A percentile compares a stretch with the other conserved stretches of the same genome.
phyloP scores from a whole-genome alignment of 495 filamentous ascomycete species.

The Rostrohypoxylon terebratum region DNA sequence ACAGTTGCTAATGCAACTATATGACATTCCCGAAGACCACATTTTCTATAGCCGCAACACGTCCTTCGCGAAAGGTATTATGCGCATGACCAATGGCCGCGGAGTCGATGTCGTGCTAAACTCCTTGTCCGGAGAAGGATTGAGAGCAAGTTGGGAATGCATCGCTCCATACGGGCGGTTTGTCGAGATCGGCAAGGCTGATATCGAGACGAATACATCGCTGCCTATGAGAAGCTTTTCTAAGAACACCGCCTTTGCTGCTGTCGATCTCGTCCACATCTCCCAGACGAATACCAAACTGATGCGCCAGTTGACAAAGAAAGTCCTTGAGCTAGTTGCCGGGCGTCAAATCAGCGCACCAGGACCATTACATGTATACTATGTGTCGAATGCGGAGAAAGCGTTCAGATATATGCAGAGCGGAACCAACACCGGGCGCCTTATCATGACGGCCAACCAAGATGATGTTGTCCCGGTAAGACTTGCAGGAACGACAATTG shows the following conservation, averaged over 20 bases:
- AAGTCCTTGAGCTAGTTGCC: slow-evolving; percentile 10
- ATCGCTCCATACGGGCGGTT: slow-evolving; percentile 60
- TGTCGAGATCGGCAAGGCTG: slow-evolving; percentile 55
- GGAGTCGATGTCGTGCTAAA: slow-evolving; percentile 58
- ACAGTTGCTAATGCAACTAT: background rate
- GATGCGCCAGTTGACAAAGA: background rate
- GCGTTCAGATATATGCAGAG: slow-evolving; percentile 27
- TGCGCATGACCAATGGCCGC: background rate
- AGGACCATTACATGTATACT: slow-evolving; percentile 34
- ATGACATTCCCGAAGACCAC: slow-evolving; percentile 54
- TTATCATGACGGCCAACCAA: slow-evolving; percentile 4
- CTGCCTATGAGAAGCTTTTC: slow-evolving; percentile 50
- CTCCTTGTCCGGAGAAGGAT: slow-evolving; percentile 64
- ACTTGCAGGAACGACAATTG: background rate
- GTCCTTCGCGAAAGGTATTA: slow-evolving; percentile 53
- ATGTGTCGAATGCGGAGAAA: slow-evolving; percentile 11
- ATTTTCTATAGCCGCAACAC: slow-evolving; percentile 62
- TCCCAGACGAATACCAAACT: background rate
- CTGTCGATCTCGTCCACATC: slow-evolving; percentile 48
- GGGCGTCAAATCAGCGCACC: background rate
- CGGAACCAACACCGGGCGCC: slow-evolving; percentile 36
- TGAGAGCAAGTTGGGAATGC: slow-evolving; percentile 63
- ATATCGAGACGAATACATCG: slow-evolving; percentile 29
- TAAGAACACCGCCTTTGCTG: slow-evolving; percentile 46
- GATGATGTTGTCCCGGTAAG: background rate